These are phyloP conservation scores for Juglanconis juglandina DNA, from an alignment of 2,329 filamentous ascomycete species.

Conservation along the genomic window DNA sequence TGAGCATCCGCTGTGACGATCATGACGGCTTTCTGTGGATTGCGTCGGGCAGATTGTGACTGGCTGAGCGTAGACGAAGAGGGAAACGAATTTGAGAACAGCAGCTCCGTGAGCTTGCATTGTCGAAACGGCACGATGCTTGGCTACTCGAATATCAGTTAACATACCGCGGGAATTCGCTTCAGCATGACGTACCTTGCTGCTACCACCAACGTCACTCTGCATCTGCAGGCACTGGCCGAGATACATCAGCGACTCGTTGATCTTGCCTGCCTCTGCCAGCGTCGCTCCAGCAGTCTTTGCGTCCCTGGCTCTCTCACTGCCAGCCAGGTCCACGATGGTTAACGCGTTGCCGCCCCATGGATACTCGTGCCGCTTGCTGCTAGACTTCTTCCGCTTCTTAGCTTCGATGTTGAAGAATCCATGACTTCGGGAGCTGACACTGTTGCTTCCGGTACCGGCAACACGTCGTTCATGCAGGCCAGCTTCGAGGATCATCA, in stretches of 20 bases:
- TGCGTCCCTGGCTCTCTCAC: conserved; percentile 86
- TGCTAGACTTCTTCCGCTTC: conserved; percentile 55
- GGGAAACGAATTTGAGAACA: conserved; percentile 86
- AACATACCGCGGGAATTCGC: not conserved
- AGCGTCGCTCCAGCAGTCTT: conserved; percentile 92
- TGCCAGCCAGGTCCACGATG: conserved; percentile 88
- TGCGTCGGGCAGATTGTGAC: conserved; percentile 49
- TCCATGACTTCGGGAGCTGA: conserved; percentile 87
- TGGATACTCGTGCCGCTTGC: conserved; percentile 45
- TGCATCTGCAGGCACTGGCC: conserved; percentile 97
- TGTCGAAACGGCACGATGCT: conserved; percentile 76
- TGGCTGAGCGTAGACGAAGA: conserved; percentile 43
- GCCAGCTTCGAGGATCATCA: conserved; percentile 86
- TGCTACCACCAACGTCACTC: conserved; percentile 69
- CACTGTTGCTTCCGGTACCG: conserved; percentile 89
- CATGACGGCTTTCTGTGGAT: conserved; percentile 88
- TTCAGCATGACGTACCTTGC: conserved; percentile 55
- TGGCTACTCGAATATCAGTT: conserved; percentile 42
- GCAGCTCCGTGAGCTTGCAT: conserved; percentile 79
- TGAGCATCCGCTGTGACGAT: conserved; percentile 90
- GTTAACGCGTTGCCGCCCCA: conserved; percentile 81
- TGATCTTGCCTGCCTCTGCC: conserved; percentile 96
- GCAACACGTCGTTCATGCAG: conserved; percentile 82
- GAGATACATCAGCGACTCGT: conserved; percentile 96
- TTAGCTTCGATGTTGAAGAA: conserved; percentile 96